Evolutionary conservation across 495 filamentous ascomycete genomes (phyloP).

Genomic region (Penicillium dipodomyicola): DNA sequence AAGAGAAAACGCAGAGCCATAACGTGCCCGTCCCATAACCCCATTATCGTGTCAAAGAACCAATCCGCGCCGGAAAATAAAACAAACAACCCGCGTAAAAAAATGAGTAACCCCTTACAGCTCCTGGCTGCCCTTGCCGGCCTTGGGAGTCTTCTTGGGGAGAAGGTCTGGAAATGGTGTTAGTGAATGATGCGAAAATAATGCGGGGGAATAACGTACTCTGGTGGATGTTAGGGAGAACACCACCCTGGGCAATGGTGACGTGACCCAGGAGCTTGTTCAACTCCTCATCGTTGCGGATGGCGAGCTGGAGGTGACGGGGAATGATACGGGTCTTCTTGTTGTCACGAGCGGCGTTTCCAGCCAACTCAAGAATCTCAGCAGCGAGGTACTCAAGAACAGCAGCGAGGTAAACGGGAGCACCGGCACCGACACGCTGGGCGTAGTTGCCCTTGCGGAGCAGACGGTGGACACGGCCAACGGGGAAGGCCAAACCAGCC

Average conservation of each 20-base stretch:
- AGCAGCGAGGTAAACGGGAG: conserved; percentile 96
- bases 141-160: conserved; percentile 96
- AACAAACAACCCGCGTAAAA: conserved; percentile 54
- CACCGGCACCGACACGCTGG: conserved; percentile 98
- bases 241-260: conserved; percentile 99
- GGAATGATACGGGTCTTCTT: conserved; percentile 99
- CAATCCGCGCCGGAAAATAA: conserved; percentile 59
- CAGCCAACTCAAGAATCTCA: conserved; percentile 97
- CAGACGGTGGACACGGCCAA: conserved; percentile 99
- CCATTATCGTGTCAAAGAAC: conserved; percentile 83
- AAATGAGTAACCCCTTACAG: conserved; percentile 65
- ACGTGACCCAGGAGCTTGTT: conserved; percentile 99
- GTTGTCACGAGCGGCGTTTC: conserved; percentile 98
- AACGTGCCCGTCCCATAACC: conserved; percentile 77
- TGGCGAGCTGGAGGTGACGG: conserved; percentile 97
- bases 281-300: conserved; percentile 99
- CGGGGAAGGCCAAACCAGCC: conserved; percentile 98
- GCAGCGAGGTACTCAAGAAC: conserved; percentile 98
- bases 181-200: conserved; percentile 30
- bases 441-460: conserved; percentile 99
- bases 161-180: conserved; percentile 71
- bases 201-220: conserved; percentile 59
- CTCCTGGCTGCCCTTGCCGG: conserved; percentile 91
- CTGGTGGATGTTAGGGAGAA: conserved; percentile 97
- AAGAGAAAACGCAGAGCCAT: conserved; percentile 73